Evolutionary conservation across 2,329 filamentous ascomycete species (phyloP).

Genomic region (Colletotrichum liaoningense): DNA sequence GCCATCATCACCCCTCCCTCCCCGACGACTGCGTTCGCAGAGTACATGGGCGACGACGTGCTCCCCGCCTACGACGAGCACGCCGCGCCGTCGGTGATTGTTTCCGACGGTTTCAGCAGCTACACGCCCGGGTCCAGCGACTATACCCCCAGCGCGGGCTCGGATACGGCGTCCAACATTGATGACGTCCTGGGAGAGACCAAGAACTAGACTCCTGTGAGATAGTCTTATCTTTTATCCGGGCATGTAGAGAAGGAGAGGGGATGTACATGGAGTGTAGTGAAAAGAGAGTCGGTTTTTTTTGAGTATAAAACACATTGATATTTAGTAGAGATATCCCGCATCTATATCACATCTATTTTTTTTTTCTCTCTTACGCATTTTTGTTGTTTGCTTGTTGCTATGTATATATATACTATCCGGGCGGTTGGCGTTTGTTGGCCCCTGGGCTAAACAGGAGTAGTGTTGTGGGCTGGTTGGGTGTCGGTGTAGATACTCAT

Average conservation of each 20-base stretch:
- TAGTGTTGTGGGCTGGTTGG: too few species aligned
- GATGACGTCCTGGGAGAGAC: slow-evolving; percentile 39
- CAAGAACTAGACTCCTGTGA: slow-evolving; percentile 35
- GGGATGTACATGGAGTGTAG: not conserved
- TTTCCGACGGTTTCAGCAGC: slow-evolving; percentile 57
- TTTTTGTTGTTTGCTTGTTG: too few species aligned
- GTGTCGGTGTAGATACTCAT: not conserved
- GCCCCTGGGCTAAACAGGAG: too few species aligned
- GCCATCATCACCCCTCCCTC: slow-evolving; percentile 36
- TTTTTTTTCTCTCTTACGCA: not conserved
- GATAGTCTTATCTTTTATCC: too few species aligned
- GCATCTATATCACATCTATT: not conserved
- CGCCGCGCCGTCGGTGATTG: slow-evolving; percentile 46
- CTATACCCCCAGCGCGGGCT: slow-evolving; percentile 40
- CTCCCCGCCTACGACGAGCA: slow-evolving; percentile 56
- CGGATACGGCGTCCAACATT: slow-evolving; percentile 29
- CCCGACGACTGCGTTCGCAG: slow-evolving; percentile 42
- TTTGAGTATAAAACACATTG: not conserved
- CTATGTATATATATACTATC: not conserved
- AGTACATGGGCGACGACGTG: slow-evolving; percentile 47
- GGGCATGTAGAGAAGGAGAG: not conserved
- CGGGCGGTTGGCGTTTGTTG: not conserved
- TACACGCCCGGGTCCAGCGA: slow-evolving; percentile 47
- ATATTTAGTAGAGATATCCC: not conserved
- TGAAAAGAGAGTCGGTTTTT: not conserved